phyloP scores from a whole-genome alignment of 2,329 filamentous ascomycete species.

The Botrytis galanthina region DNA sequence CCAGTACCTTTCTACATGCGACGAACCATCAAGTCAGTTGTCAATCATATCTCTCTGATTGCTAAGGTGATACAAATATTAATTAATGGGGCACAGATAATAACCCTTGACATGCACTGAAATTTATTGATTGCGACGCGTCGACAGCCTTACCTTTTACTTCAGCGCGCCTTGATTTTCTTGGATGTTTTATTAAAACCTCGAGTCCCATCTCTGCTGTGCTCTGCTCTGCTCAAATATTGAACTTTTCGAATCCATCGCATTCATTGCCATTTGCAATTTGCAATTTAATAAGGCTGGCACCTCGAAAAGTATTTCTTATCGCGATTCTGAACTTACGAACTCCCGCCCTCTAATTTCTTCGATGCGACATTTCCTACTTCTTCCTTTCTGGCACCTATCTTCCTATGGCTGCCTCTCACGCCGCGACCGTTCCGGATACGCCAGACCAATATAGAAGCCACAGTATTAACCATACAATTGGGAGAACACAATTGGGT shows the following conservation, averaged over 20 bases:
- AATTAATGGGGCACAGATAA: conserved; percentile 4
- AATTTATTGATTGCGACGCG: conserved; percentile 31
- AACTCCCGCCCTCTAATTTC: not conserved
- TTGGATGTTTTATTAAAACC: not conserved
- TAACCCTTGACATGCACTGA: conserved; percentile 8
- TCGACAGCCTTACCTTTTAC: conserved; percentile 22
- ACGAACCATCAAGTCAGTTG: not conserved
- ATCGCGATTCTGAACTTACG: not conserved
- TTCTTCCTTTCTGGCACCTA: conserved; percentile 22
- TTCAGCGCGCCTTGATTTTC: conserved; percentile 23
- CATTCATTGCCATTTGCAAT: not conserved
- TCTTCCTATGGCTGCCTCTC: conserved; percentile 35
- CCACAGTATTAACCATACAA: conserved; percentile 26
- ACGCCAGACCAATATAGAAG: conserved; percentile 35
- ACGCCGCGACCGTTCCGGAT: conserved; percentile 29
- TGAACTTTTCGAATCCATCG: not conserved
- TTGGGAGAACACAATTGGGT: conserved; percentile 40
- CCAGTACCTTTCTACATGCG: not conserved
- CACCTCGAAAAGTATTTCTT: not conserved
- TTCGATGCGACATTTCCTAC: conserved; percentile 31
- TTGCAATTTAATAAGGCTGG: conserved; percentile 3
- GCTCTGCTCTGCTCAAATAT: not conserved
- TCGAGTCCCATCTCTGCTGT: not conserved
- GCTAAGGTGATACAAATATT: not conserved
- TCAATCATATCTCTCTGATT: not conserved